Evolutionary conservation across 495 filamentous ascomycete species (phyloP), one percentile per base, ranked within the genome.

Genomic region (Antarctomyces pellizariae): DNA sequence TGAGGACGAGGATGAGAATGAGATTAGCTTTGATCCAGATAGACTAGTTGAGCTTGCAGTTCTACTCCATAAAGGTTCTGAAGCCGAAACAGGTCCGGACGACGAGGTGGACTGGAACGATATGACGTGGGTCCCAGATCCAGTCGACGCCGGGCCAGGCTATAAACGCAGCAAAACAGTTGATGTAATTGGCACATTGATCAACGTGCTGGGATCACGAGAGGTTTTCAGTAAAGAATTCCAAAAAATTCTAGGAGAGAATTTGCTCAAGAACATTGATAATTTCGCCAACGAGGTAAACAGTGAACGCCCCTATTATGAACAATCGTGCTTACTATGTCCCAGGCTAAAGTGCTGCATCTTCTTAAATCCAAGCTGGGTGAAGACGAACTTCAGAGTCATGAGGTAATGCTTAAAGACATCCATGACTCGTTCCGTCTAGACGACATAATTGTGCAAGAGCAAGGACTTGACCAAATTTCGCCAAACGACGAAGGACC

Each of bases 331-430:
- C 12, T 24, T 31, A 22, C 34, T 18, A 7, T 7, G 1, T 28
- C 13, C 7, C 16, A 44, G 41, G 35, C 58, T 9, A 50, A 51
- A 15, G 80, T 92, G 4, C 62, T 95, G 3, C 74, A 90, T 27
- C 57, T 95, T 4, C 61, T 97, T 23, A 95, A 91, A 48, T 49
- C 74, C 5, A 71, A 84, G 4, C 84, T 93, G 28, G 89, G 83
- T 9, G 80, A 91, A 36, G 59, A 66, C 3, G 62, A 71, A 5
- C 53, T 93, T 22, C 86, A 95, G 43, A 71, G 71, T 22, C 91
- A 78, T 49, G 80, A 95, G 40, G 86, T 99, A 32, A 99, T 99
- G 86, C 62, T 95, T 15, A 72, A 70, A 24, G 86, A 99, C 49
- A 71, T 95, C n/a, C 60, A 71, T 25, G 82, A 92, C 39, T 92